Percentiles rank a stretch among this genome's conserved stretches.
Evolutionary conservation across 345 rosid species (phyloP).

Genomic region (Citrus maxima): DNA sequence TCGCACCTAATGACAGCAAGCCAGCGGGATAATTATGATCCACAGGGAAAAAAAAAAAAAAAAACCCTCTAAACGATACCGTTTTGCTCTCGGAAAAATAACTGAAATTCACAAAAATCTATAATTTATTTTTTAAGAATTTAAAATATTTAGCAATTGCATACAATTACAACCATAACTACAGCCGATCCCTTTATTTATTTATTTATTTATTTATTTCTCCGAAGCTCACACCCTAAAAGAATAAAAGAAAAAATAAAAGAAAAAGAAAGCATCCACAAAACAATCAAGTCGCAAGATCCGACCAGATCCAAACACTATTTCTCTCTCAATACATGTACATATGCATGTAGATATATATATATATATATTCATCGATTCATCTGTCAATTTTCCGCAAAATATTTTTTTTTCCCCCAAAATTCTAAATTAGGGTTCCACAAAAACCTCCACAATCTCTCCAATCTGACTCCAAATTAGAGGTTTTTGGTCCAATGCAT

Average conservation of each 20-base stretch:
- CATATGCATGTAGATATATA: neutral
- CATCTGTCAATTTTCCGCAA: slow-evolving; percentile 2
- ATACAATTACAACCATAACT: neutral
- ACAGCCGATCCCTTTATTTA: no score
- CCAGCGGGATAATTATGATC: neutral
- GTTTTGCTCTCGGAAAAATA: neutral
- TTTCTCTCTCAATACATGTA: neutral
- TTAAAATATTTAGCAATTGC: neutral
- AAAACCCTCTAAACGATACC: neutral
- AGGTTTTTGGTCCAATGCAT: slow-evolving; percentile 28
- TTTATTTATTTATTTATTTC: no score
- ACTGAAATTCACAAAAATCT: neutral
- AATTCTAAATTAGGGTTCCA: slow-evolving; percentile 11
- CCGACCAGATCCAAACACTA: slow-evolving; percentile 39
- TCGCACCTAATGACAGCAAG: neutral
- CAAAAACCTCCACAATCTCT: neutral
- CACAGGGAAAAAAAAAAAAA: neutral
- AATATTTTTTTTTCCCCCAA: neutral
- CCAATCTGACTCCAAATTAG: slow-evolving; percentile 18
- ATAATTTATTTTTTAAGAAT: no score
- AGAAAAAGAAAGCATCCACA: neutral
- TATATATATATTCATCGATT: slow-evolving; percentile 3
- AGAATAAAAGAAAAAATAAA: neutral
- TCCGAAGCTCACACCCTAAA: neutral
- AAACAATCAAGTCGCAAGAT: slow-evolving; percentile 22